phyloP scores from a whole-genome alignment of 1,284 basidiomycete species.

The Melampsora occidentalis region DNA sequence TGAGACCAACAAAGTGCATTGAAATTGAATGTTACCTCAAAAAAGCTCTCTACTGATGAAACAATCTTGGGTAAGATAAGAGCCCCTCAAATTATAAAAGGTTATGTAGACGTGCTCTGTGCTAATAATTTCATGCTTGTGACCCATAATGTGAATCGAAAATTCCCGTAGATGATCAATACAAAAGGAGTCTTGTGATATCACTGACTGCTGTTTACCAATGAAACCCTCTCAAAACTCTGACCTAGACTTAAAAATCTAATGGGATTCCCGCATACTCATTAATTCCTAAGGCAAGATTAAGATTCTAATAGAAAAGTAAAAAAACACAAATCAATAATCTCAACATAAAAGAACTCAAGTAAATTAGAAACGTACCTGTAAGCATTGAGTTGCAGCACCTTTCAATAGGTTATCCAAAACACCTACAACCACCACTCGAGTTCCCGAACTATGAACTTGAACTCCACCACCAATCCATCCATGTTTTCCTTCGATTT shows the following conservation, averaged over 20 bases:
- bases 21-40: too few species aligned
- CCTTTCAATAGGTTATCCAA: slow-evolving; percentile 96
- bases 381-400: slow-evolving; percentile 93
- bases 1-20: too few species aligned
- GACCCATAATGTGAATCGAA: too few species aligned
- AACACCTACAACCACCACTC: slow-evolving; percentile 88
- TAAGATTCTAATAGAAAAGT: slow-evolving; percentile 70
- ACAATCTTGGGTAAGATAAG: too few species aligned
- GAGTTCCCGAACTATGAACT: slow-evolving; percentile 78
- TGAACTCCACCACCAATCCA: slow-evolving; percentile 91
- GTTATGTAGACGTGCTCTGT: too few species aligned
- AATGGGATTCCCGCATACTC: slow-evolving; percentile 78
- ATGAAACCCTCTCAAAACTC: too few species aligned
- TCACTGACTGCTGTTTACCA: too few species aligned
- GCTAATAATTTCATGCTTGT: too few species aligned
- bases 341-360: neutral
- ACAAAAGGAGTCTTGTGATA: too few species aligned
- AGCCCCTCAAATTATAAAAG: too few species aligned
- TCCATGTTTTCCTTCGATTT: slow-evolving; percentile 78
- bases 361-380: slow-evolving; percentile 60
- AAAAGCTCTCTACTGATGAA: too few species aligned
- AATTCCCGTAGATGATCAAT: too few species aligned
- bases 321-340: neutral
- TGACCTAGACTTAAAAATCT: slow-evolving; percentile 1
- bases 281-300: slow-evolving; percentile 87